These are phyloP conservation scores for Paraconiothyrium sp. DNA, from an alignment of 2,329 filamentous ascomycete species.

Conservation along the genomic window DNA sequence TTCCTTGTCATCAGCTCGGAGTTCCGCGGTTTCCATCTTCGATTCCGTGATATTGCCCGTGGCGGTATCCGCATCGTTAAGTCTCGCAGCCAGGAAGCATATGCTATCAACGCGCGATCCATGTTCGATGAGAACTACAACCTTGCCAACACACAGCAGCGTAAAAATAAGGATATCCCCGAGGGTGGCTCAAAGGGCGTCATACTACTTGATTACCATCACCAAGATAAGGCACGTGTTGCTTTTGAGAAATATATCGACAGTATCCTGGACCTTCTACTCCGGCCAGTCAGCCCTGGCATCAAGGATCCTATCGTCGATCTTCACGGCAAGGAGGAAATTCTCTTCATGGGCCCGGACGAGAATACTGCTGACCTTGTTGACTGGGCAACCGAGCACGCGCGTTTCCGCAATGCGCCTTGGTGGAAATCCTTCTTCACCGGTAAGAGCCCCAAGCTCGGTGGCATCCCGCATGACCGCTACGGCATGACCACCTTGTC, in stretches of 20 bases:
- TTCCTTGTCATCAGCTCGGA: slow-evolving; percentile 98
- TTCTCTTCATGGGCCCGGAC: slow-evolving; percentile 97
- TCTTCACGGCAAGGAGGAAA: slow-evolving; percentile 92
- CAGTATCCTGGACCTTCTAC: slow-evolving; percentile 92
- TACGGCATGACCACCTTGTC: slow-evolving; percentile 99
- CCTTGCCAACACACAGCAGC: slow-evolving; percentile 96
- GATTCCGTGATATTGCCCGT: slow-evolving; percentile 95
- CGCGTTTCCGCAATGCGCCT: slow-evolving; percentile 82
- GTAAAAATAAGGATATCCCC: slow-evolving; percentile 99
- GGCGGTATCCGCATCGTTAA: slow-evolving; percentile 99
- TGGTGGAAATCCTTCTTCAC: slow-evolving; percentile 99
- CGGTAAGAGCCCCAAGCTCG: slow-evolving; percentile 94
- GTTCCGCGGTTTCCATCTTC: slow-evolving; percentile 95
- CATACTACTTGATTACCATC: slow-evolving; percentile 89
- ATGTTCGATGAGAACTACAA: slow-evolving; percentile 99
- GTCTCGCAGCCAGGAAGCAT: slow-evolving; percentile 94
- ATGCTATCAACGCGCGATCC: slow-evolving; percentile 93
- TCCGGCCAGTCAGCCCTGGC: slow-evolving; percentile 88
- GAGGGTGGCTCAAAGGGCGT: slow-evolving; percentile 99
- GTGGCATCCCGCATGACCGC: slow-evolving; percentile 92
- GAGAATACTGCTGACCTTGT: slow-evolving; percentile 98
- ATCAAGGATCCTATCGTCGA: slow-evolving; percentile 99
- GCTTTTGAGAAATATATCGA: slow-evolving; percentile 99
- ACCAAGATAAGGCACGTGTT: slow-evolving; percentile 90
- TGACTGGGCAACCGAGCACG: slow-evolving; percentile 98